Evolutionary conservation across 805 yeast species (phyloP).

Genomic region (Kodamaea nitidulidarum): DNA sequence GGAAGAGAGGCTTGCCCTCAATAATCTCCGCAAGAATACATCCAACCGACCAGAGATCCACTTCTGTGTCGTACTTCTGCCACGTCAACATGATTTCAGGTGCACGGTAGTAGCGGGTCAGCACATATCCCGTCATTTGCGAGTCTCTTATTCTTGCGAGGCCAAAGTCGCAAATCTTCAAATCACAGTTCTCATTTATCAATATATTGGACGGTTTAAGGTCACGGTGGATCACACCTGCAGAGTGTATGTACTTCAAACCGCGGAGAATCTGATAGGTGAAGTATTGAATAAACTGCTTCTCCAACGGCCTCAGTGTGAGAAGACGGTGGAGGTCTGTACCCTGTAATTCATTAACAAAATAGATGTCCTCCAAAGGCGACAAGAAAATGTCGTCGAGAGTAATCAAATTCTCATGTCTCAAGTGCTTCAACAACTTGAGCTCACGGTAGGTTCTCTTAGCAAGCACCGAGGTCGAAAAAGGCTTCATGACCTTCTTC

Average conservation of each 20-base stretch:
- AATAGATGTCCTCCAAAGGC: constrained; percentile 92
- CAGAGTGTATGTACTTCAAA: constrained; percentile 83
- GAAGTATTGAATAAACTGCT: constrained; percentile 95
- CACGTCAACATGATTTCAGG: constrained; percentile 98
- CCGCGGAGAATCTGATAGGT: constrained; percentile 91
- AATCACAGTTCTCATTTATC: constrained; percentile 85
- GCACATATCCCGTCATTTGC: constrained; percentile 97
- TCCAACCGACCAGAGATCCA: constrained; percentile 97
- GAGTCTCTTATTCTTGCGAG: constrained; percentile 96
- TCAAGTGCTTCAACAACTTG: constrained; percentile 84
- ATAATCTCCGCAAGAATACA: constrained; percentile 97
- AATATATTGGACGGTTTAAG: constrained; percentile 80
- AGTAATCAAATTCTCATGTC: constrained; percentile 92
- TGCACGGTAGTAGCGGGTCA: constrained; percentile 93
- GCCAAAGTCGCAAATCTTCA: constrained; percentile 91
- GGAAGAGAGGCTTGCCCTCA: constrained; percentile 94
- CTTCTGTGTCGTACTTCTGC: constrained; percentile 96
- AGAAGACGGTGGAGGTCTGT: constrained; percentile 90
- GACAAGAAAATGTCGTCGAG: constrained; percentile 90
- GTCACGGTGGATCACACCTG: constrained; percentile 89
- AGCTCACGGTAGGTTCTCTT: constrained; percentile 95
- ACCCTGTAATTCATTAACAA: constrained; percentile 95
- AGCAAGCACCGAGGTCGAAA: constrained; percentile 89
- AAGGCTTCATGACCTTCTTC: constrained; percentile 96
- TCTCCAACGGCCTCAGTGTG: constrained; percentile 90